Evolutionary conservation across 768 basidiomycete species (phyloP), one percentile per base, ranked within the genome.

Genomic region (Xanthoconium purpureum): DNA sequence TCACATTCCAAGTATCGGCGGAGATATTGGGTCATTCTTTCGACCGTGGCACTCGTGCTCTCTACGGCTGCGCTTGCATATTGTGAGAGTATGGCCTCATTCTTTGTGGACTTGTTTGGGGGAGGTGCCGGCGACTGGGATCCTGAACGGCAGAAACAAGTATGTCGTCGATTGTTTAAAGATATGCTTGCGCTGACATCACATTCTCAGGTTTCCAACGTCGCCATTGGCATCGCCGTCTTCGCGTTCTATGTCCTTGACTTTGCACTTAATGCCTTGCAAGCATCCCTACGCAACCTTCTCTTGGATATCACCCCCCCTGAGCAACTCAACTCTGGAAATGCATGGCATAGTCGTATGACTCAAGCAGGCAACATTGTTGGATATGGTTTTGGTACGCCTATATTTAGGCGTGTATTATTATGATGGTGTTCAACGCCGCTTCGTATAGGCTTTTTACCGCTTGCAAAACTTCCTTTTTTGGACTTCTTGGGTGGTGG

Each of bases 271-370:
- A 99, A 99, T 71, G 97, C 92, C 5, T 73, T 96, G 45, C 93
- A 96, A 79, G 92, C 91, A 3, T 96, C 94, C 12, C 77, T 98
- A 35, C 79, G 94, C 48, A 97, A 97, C 71, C 83, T 99, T n/a
- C 79, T 98, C 13, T 80, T 99, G 56, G 97, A 99, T 68, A 75
- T 96, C 49, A 84, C 92, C 0, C 95, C 97, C 7, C 83, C 91
- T 14, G 83, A 87, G 58, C 96, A 98, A 70, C 82, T 98, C 13
- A 94, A 88, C 54, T 81, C 85, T n/a, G 94, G 89, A 5, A 99
- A 98, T 74, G 97, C 97, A 35, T 99, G 96, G 94, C 94, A 98
- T 59, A 90, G 95, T 45, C 80, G 93, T 58, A 97, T 98, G 90
- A 88, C 85, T 43, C 94, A 98, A 68, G 85, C 94, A n/a, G 97